A percentile compares a stretch with the other conserved stretches of the same genome.
These are phyloP conservation scores for Zygosaccharomyces bailii DNA, from an alignment of 805 yeast genomes.

Conservation along the genomic window DNA sequence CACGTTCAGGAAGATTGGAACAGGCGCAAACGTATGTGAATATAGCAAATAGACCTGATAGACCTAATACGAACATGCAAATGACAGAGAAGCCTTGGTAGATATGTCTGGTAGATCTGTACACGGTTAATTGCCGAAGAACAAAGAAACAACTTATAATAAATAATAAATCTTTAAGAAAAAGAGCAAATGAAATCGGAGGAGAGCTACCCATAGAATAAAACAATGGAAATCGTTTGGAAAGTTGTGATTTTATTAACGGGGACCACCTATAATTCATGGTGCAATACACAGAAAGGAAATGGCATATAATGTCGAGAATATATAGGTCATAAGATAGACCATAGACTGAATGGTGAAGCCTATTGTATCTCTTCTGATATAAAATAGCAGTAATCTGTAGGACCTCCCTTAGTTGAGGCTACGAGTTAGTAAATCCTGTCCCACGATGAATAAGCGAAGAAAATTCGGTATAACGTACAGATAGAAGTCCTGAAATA, in stretches of 20 bases:
- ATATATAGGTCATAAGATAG: constrained; percentile 37
- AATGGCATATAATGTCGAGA: constrained; percentile 18
- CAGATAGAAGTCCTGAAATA: constrained; percentile 11
- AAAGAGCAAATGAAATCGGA: constrained; percentile 25
- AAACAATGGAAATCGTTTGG: constrained; percentile 38
- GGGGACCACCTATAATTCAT: constrained; percentile 28
- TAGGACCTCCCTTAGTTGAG: neutral
- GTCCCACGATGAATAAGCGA: neutral
- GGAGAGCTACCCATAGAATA: constrained; percentile 17
- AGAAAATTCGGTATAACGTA: constrained; percentile 6
- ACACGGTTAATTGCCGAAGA: constrained; percentile 30
- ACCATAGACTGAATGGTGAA: constrained; percentile 38
- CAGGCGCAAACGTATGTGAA: constrained; percentile 25
- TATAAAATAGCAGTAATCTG: constrained; percentile 21
- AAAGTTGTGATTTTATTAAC: constrained; percentile 26
- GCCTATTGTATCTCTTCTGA: constrained; percentile 28
- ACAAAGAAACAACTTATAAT: constrained; percentile 18
- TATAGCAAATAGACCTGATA: constrained; percentile 14
- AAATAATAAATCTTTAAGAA: constrained; percentile 21
- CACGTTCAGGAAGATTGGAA: constrained; percentile 16
- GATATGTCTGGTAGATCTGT: constrained; percentile 34
- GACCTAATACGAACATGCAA: constrained; percentile 9
- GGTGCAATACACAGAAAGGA: constrained; percentile 24
- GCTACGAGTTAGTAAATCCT: constrained; percentile 2
- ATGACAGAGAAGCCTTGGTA: constrained; percentile 39